A percentile compares a stretch with the other conserved stretches of the same genome.
Conservation (phyloP, 306 rosid species). For the cucumber (Cucumis sativus) region DNA sequence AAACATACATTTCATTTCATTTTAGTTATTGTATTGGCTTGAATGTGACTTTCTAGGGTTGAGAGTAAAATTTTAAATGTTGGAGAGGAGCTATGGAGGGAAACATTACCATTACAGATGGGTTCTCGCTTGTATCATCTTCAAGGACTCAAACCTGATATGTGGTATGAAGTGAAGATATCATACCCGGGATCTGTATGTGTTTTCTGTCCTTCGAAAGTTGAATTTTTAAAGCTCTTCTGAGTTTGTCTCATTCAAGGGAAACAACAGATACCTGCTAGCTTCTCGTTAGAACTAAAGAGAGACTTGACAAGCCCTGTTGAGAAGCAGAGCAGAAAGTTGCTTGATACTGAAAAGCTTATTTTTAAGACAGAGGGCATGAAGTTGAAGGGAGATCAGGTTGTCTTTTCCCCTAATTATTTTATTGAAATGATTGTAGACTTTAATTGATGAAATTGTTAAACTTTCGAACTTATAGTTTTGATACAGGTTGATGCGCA, state of each 20-base stretch:
- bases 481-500: slow-evolving; percentile 28
- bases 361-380: slow-evolving; percentile 38
- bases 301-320: slow-evolving; percentile 21
- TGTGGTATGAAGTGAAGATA: slow-evolving; percentile 95
- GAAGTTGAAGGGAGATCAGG: slow-evolving; percentile 23
- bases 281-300: slow-evolving; percentile 52
- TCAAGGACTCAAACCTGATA: slow-evolving; percentile 50
- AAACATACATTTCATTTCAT: neutral
- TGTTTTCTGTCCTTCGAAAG: slow-evolving; percentile 20
- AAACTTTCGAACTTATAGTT: neutral
- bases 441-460: neutral
- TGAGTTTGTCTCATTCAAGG: slow-evolving; percentile 11
- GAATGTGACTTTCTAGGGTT: slow-evolving; percentile 19
- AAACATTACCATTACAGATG: slow-evolving; percentile 41
- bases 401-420: slow-evolving; percentile 7
- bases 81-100: slow-evolving; percentile 71
- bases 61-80: slow-evolving; percentile 42
- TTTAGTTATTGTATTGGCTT: slow-evolving; percentile 4
- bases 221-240: slow-evolving; percentile 9
- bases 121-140: slow-evolving; percentile 63
- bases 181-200: slow-evolving; percentile 97
- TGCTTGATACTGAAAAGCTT: slow-evolving; percentile 81
- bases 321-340: slow-evolving; percentile 42
- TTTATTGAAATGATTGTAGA: neutral
- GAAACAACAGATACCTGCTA: slow-evolving; percentile 60